Conservation (phyloP, 2,329 filamentous ascomycete species). For the Cladosporium austrohemisphaericum region DNA sequence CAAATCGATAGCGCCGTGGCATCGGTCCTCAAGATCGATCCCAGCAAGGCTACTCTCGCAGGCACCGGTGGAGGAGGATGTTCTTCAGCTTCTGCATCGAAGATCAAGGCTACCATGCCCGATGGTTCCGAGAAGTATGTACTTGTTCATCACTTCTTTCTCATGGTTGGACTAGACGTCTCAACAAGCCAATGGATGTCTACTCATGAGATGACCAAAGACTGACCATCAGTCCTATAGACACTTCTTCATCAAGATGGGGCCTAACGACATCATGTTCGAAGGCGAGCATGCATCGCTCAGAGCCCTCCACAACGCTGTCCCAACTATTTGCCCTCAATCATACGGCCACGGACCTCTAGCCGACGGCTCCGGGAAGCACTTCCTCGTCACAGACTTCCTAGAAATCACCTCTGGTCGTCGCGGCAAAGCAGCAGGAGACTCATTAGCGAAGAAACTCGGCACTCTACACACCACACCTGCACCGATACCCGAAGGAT, state of each 20-base stretch:
- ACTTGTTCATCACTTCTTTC: background rate
- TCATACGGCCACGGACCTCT: constrained; percentile 69
- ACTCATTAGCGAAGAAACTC: constrained; percentile 66
- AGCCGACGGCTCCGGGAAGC: constrained; percentile 44
- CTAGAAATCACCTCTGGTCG: constrained; percentile 57
- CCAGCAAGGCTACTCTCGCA: constrained; percentile 52
- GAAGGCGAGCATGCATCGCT: constrained; percentile 77
- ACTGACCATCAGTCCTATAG: no score
- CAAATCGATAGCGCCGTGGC: constrained; percentile 60
- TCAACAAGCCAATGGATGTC: no score
- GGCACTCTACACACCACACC: constrained; percentile 74
- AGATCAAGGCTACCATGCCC: constrained; percentile 46
- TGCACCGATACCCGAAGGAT: constrained; percentile 61
- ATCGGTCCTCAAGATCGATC: constrained; percentile 57
- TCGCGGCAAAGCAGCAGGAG: constrained; percentile 20
- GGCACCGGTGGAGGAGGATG: constrained; percentile 66
- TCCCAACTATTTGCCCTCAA: constrained; percentile 71
- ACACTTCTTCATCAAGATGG: constrained; percentile 69
- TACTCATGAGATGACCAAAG: background rate
- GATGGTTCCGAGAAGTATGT: constrained; percentile 46
- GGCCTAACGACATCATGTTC: constrained; percentile 58
- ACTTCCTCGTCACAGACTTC: constrained; percentile 71
- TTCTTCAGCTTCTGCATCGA: constrained; percentile 60
- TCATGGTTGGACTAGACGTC: background rate
- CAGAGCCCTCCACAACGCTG: constrained; percentile 69